Evolutionary conservation across 2,329 filamentous ascomycete genomes (phyloP), one percentile per base, ranked within the genome.

Genomic region (Xylogone sp.): DNA sequence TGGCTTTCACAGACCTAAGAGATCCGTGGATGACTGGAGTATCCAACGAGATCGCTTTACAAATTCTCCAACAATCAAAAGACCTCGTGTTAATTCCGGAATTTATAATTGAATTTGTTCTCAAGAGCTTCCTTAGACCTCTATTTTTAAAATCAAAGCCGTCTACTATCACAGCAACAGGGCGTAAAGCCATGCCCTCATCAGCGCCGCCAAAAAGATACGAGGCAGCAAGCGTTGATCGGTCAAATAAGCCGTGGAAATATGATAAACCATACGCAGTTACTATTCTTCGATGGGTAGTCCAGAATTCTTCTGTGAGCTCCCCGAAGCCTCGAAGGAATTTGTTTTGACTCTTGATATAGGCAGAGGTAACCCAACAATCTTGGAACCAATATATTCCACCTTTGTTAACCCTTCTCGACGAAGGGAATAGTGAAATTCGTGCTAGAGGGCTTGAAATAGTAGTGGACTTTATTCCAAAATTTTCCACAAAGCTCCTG

Each of bases 321-420:
- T 10, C 21, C 29, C 21, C 39, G 3, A 46, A 27, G 8, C 22
- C 12, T 48, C 10, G 19, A 4, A 13, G 27, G 31, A 46, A 12
- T 2, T 2, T 24, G 24, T 9, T 45, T 27, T 29, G 20, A 46
- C 24, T 21, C 44, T 46, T 44, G 48, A 43, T 54, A 56, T 58
- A 81, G 75, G 57, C 65, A 46, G 29, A 61, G 1, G 63, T 75
- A 7, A 68, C 87, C 9, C 68, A 77, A 55, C 65, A 73, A 10
- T 71, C 83, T 59, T 93, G 88, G 86, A 82, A 82, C 2, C 70
- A 88, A 7, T 80, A 87, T 53, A 78, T 85, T 1, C 89, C 89
- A 1, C 82, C 86, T 0, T 71, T 93, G 3, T 74, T 93, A 4
- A 81, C 82, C 0, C 75, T 93, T 3, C 69, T 84, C 22, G 88